phyloP scores from a whole-genome alignment of 179 eudicot genomes.

The Sideroxylon spinosum region DNA sequence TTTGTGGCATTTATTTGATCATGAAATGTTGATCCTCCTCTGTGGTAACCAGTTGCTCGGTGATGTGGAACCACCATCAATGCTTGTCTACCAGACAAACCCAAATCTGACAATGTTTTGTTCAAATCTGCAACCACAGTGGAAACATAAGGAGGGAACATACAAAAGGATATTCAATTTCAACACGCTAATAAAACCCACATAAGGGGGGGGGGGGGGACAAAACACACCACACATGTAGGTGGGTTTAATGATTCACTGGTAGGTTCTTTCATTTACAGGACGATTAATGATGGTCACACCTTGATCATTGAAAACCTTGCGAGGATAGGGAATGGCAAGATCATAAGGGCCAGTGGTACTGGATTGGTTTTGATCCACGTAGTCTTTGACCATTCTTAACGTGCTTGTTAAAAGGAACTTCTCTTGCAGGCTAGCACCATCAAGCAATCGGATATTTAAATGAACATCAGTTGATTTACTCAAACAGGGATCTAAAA shows the following conservation, averaged over 20 bases:
- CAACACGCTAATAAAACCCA: no score
- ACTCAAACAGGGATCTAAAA: slow-evolving; percentile 14
- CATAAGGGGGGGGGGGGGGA: no score
- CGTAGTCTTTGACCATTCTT: slow-evolving; percentile 46
- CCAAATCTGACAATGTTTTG: slow-evolving; percentile 41
- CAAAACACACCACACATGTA: no score
- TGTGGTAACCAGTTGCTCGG: slow-evolving; percentile 10
- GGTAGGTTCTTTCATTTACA: not conserved
- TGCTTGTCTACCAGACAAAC: slow-evolving; percentile 48
- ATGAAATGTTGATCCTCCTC: slow-evolving; percentile 25
- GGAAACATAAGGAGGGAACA: not conserved
- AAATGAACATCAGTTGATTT: slow-evolving; percentile 41
- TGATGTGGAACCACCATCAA: slow-evolving; percentile 42
- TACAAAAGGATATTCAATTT: not conserved
- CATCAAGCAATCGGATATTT: slow-evolving; percentile 51
- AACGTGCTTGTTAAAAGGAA: slow-evolving; percentile 39
- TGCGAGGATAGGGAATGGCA: slow-evolving; percentile 66
- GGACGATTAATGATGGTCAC: not conserved
- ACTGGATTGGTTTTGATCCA: slow-evolving; percentile 38
- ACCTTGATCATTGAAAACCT: slow-evolving; percentile 54
- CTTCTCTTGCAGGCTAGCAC: slow-evolving; percentile 46
- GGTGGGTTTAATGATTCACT: no score
- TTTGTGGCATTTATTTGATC: slow-evolving; percentile 9
- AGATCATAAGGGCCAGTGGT: slow-evolving; percentile 41
- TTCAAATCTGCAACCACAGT: slow-evolving; percentile 34